phyloP scores from a whole-genome alignment of 495 filamentous ascomycete species.

The Talaromyces liani region DNA sequence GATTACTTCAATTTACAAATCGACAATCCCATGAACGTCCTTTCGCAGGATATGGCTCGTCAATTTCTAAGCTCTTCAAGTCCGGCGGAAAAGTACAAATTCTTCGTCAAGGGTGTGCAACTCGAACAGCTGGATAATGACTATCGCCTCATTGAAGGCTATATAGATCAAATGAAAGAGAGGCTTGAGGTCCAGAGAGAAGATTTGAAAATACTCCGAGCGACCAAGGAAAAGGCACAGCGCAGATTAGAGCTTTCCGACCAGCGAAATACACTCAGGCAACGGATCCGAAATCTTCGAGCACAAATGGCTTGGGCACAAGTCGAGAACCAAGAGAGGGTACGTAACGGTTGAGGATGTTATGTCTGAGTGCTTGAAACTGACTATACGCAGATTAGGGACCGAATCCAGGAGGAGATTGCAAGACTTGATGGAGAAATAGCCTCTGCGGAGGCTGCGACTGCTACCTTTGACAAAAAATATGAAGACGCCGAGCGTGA shows the following conservation, averaged over 20 bases:
- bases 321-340: conserved; percentile 50
- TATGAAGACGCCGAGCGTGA: conserved; percentile 40
- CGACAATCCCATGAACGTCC: conserved; percentile 95
- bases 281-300: conserved; percentile 41
- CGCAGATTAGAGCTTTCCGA: conserved; percentile 50
- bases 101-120: conserved; percentile 93
- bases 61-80: conserved; percentile 85
- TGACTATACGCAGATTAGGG: conserved; percentile 23
- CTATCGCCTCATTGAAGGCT: conserved; percentile 70
- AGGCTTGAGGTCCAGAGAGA: conserved; percentile 42
- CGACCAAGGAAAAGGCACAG: conserved; percentile 37
- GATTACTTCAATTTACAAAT: conserved; percentile 92
- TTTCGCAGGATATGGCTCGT: conserved; percentile 91
- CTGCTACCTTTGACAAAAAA: conserved; percentile 28
- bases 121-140: conserved; percentile 87
- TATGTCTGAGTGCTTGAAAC: conserved; percentile 4
- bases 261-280: conserved; percentile 48
- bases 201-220: conserved; percentile 41
- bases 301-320: conserved; percentile 67
- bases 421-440: conserved; percentile 33
- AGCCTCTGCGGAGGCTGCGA: conserved; percentile 27
- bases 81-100: conserved; percentile 83
- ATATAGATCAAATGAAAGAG: conserved; percentile 58
- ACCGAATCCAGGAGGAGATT: conserved; percentile 25
- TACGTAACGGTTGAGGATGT: conserved; percentile 14